A percentile compares a stretch with the other conserved stretches of the same genome.
These are phyloP conservation scores for Podila verticillata DNA, from an alignment of 192 early-diverging fungal genomes.

Conservation along the genomic window DNA sequence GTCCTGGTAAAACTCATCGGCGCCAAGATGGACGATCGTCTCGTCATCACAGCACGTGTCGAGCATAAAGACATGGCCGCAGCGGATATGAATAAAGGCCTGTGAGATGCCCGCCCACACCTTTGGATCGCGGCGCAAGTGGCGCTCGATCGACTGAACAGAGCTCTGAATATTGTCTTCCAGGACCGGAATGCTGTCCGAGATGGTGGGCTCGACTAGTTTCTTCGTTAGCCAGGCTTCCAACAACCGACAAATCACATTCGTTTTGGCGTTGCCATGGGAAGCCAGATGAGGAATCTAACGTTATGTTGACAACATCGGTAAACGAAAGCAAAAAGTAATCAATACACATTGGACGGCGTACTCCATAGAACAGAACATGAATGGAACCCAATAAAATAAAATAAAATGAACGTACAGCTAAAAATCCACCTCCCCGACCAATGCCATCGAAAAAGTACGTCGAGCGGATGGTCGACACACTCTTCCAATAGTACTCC, in stretches of 20 bases:
- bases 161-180: constrained; percentile 53
- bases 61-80: constrained; percentile 50
- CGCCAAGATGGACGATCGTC: constrained; percentile 47
- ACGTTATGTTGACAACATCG: too few species aligned
- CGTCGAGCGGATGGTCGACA: constrained; percentile 42
- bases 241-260: constrained; percentile 37
- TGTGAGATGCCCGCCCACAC: constrained; percentile 49
- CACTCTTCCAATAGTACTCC: constrained; percentile 41
- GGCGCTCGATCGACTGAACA: constrained; percentile 40
- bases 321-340: background rate
- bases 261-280: constrained; percentile 54
- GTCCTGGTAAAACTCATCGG: constrained; percentile 47
- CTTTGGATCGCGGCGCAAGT: constrained; percentile 19
- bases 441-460: constrained; percentile 52
- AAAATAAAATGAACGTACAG: constrained; percentile 12
- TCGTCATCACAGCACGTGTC: constrained; percentile 48
- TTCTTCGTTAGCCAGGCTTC: constrained; percentile 50
- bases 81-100: constrained; percentile 47
- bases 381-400: too few species aligned
- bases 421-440: constrained; percentile 44
- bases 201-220: constrained; percentile 50
- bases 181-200: constrained; percentile 47
- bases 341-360: background rate
- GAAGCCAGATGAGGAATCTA: constrained; percentile 52
- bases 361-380: background rate